phyloP scores from a whole-genome alignment of 2,329 filamentous ascomycete genomes.

The Aureobasidium sp. region DNA sequence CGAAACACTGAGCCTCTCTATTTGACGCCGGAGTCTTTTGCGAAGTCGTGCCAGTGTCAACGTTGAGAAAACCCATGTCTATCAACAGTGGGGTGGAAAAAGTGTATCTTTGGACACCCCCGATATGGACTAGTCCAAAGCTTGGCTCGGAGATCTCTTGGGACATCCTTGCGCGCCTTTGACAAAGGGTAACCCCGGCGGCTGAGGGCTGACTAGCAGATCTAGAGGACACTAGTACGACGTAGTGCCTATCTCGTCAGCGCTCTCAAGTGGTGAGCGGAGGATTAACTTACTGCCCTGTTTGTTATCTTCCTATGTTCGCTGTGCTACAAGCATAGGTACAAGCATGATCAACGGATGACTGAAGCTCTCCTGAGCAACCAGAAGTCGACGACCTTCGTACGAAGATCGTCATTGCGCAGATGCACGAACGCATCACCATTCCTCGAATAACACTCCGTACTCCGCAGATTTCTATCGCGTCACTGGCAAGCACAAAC shows the following conservation, averaged over 20 bases:
- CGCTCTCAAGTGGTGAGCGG: not conserved
- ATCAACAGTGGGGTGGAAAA: not conserved
- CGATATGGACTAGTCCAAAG: conserved; percentile 1
- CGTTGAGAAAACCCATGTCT: not conserved
- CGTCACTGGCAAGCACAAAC: not conserved
- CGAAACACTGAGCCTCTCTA: not conserved
- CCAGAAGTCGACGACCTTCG: not conserved
- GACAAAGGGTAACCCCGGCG: not conserved
- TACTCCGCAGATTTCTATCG: not conserved
- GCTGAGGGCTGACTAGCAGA: not conserved
- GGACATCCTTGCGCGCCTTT: conserved; percentile 8
- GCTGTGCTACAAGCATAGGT: not conserved
- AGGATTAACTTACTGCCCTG: conserved; percentile 2
- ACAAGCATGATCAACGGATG: not conserved
- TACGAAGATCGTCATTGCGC: not conserved
- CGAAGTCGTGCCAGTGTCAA: not conserved
- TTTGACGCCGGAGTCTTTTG: not conserved
- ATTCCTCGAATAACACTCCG: not conserved
- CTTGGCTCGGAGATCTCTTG: conserved; percentile 12
- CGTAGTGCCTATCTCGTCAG: conserved; percentile 2
- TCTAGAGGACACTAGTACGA: not conserved
- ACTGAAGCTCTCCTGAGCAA: conserved; percentile 1
- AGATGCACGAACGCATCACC: conserved; percentile 5
- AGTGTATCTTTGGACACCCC: not conserved
- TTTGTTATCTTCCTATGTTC: not conserved